These are phyloP conservation scores for Aaosphaeria arxii DNA, from an alignment of 2,329 filamentous ascomycete genomes.

Conservation along the genomic window DNA sequence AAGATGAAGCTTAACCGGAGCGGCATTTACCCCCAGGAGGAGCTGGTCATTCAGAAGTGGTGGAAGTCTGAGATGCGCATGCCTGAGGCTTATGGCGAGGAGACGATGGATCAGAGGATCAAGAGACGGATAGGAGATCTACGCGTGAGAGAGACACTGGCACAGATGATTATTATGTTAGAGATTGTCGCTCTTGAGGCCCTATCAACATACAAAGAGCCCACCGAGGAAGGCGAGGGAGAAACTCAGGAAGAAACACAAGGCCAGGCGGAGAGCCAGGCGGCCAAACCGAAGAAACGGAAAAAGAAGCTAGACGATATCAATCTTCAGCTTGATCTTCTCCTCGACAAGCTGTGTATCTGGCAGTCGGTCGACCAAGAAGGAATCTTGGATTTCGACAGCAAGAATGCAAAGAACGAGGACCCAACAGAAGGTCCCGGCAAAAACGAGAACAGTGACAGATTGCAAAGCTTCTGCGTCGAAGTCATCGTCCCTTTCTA, in stretches of 20 bases:
- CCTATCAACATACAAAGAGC: constrained; percentile 34
- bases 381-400: constrained; percentile 37
- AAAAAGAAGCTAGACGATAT: constrained; percentile 66
- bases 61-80: constrained; percentile 55
- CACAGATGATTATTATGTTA: constrained; percentile 76
- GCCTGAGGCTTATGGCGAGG: constrained; percentile 24
- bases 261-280: constrained; percentile 1
- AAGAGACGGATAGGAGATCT: constrained; percentile 64
- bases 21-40: constrained; percentile 66
- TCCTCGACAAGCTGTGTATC: constrained; percentile 76
- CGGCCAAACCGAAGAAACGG: constrained; percentile 33
- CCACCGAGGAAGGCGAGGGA: constrained; percentile 9
- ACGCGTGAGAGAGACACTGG: constrained; percentile 71
- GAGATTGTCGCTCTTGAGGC: constrained; percentile 71
- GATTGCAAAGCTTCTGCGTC: constrained; percentile 72
- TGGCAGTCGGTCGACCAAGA: constrained; percentile 75
- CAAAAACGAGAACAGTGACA: constrained; percentile 48
- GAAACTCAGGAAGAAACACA: constrained; percentile 10
- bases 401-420: constrained; percentile 19
- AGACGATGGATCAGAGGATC: constrained; percentile 48
- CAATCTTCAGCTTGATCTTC: constrained; percentile 64
- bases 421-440: constrained; percentile 18
- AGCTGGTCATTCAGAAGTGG: constrained; percentile 65
- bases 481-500: constrained; percentile 84
- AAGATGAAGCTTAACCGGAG: constrained; percentile 62